Evolutionary conservation across 805 yeast species (phyloP), one percentile per base, ranked within the genome.

Genomic region (Blastobotrys muscicola): DNA sequence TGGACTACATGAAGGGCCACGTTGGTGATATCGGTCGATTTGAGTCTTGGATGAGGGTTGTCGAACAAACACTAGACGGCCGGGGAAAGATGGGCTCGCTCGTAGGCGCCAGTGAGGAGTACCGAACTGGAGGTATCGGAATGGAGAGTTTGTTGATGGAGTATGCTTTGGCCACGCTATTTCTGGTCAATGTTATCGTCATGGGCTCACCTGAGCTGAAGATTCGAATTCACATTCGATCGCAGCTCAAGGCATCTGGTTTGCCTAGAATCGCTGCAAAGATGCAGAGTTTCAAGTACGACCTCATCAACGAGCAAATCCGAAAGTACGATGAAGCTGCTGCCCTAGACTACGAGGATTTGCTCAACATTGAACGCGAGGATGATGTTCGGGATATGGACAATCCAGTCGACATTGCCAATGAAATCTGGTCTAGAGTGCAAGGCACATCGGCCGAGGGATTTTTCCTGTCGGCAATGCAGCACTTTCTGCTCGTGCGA

Each of bases 91-190:
- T 84, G 73, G 95, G 96, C 8, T 85, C 96, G 0, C 62, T 82
- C 54, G 97, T 90, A 7, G 97, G 97, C 1, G 95, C 96, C 0
- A 80, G 85, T 46, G 92, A 82, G 8, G 97, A 90, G 51, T 72
- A 78, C 43, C 79, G 77, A 46, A 60, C 72, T 5, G 66, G 69
- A 2, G 75, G 78, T 0, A 53, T 59, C 8, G 63, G 63, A 16
- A 72, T 77, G 20, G 90, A 84, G 55, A 71, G 71, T 43, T 75
- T 78, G 44, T 64, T 85, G 20, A 64, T 74, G 47, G 95, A 87
- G 45, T 89, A 84, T 59, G 72, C 82, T 11, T 63, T 81, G 40
- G 70, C 84, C 2, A 78, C 94, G 0, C 67, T 86, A 68, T 72
- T 84, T 33, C 68, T 90, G 35, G 67, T 86, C 30, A 78, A 80